Evolutionary conservation across 176 grass and related monocot species (phyloP), one percentile per base, ranked within the genome.

Genomic region (Zea luxurians): DNA sequence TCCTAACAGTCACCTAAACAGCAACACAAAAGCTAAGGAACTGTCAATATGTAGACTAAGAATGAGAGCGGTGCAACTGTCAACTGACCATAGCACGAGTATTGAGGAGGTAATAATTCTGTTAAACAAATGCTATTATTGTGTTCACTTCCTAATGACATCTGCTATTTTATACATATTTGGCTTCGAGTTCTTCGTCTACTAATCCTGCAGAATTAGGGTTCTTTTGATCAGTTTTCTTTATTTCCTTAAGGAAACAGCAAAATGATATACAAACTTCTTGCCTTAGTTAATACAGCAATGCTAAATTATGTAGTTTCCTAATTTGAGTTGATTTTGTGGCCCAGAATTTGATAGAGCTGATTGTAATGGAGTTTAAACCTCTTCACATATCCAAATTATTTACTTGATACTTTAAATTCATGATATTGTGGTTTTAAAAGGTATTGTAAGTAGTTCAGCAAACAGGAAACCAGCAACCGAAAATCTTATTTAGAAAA

Each of bases 51-150:
- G 93, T 73, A 87, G 84, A 78, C 84, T 97, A 64, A 97, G 86
- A 64, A 83, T 93, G 90, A 87, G 75, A 75, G 90, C 93, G 17
- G 74, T 86, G 42, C 93, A 93, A 59, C 70, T 93, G 61, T 93
- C 93, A 59, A 89, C 77, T 80, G 90, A 97, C 75, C 90, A 97
- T 76, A 93, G 90, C 73, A 97, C 90, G 60, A 87, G 77, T 74
- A 83, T 97, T 76, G 85, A 93, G 49, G 88, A 97, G 93, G 93
- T 97, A 97, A 45, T 73, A n/a, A 64, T 70, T 66, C 70, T 83
- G 48, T 61, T 55, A 57, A 53, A 66, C 54, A 75, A 36, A 61
- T 69, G 27, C 43, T 50, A 11, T 10, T 67, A 6, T 35, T 35
- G 16, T 63, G 66, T 68, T 80, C 9, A 50, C 45, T 68, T 16